phyloP scores from a whole-genome alignment of 495 filamentous ascomycete genomes.

The Chaetomium tenue region DNA sequence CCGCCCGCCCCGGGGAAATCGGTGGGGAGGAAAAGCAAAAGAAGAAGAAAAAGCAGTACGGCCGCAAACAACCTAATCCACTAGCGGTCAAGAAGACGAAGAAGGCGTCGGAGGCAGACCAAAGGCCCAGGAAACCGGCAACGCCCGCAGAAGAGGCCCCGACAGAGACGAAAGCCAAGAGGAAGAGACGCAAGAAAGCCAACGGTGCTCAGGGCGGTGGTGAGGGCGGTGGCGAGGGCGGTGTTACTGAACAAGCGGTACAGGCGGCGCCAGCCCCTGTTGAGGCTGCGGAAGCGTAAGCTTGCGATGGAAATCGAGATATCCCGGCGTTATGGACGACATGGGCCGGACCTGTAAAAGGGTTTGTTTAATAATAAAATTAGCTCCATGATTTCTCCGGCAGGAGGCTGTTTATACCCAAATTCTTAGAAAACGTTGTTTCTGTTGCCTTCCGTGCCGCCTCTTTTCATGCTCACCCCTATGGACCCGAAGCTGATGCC shows the following conservation, averaged over 20 bases:
- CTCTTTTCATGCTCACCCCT: not conserved
- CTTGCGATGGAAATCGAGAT: not conserved
- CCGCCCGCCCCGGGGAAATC: constrained; percentile 26
- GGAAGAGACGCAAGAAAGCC: constrained; percentile 48
- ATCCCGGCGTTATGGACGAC: not conserved
- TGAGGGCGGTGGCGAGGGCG: constrained; percentile 3
- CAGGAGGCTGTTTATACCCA: not conserved
- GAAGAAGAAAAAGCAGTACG: constrained; percentile 60
- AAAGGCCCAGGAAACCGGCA: constrained; percentile 23
- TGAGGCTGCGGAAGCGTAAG: constrained; percentile 23
- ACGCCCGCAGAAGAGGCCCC: constrained; percentile 22
- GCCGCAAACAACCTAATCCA: constrained; percentile 84
- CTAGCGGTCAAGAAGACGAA: constrained; percentile 76
- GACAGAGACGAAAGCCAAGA: constrained; percentile 38
- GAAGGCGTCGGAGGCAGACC: constrained; percentile 21
- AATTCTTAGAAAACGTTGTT: not conserved
- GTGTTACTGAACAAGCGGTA: constrained; percentile 16
- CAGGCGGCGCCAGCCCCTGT: constrained; percentile 21
- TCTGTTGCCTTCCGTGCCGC: no score
- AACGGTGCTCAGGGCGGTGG: constrained; percentile 20
- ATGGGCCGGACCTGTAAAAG: not conserved
- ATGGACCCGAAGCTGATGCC: not conserved
- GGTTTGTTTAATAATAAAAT: not conserved
- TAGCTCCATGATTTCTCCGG: not conserved
- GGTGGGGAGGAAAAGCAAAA: constrained; percentile 39